These are phyloP conservation scores for Solanum appendiculatum DNA, from an alignment of 257 asterid genomes.

Conservation along the genomic window DNA sequence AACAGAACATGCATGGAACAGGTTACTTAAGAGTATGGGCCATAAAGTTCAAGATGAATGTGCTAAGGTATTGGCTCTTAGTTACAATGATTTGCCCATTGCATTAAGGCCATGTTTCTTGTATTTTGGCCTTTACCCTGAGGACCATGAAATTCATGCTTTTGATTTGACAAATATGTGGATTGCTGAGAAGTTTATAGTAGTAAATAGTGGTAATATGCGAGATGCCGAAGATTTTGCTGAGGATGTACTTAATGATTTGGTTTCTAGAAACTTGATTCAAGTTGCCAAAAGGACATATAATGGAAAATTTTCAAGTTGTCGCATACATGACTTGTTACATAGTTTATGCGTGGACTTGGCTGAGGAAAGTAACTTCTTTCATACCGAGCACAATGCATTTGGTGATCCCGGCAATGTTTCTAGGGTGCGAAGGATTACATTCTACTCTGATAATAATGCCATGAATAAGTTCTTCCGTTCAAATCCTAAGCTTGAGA, in stretches of 20 bases:
- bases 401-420: not conserved
- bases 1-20: not conserved
- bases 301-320: not conserved
- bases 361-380: not conserved
- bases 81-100: not conserved
- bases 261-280: not conserved
- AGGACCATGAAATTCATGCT: not conserved
- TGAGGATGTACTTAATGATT: not conserved
- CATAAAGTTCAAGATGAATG: not conserved
- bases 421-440: not conserved
- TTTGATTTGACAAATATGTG: not conserved
- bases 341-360: not conserved
- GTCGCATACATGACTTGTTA: not conserved
- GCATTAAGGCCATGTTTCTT: not conserved
- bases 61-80: not conserved
- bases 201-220: not conserved
- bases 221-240: not conserved
- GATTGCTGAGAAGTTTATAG: not conserved
- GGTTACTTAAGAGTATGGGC: not conserved
- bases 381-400: not conserved
- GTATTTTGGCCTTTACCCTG: not conserved
- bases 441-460: not conserved
- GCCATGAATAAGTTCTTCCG: not conserved
- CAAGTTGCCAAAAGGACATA: not conserved
- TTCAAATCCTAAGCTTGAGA: not conserved